Conservation (phyloP, 2,329 filamentous ascomycete genomes). For the Colletotrichum sp. region DNA sequence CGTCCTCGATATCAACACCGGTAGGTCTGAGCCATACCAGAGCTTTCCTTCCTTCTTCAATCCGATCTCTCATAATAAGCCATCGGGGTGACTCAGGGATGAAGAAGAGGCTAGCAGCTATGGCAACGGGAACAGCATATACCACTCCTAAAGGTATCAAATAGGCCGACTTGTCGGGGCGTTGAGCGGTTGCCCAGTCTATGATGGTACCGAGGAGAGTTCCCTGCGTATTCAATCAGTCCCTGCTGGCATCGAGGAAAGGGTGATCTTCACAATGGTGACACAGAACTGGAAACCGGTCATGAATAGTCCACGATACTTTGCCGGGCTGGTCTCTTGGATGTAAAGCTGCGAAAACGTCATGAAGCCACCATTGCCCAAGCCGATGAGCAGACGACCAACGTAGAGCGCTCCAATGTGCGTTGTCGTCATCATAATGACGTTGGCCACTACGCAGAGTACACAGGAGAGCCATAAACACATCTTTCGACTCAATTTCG, state of each 20-base stretch:
- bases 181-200: neutral
- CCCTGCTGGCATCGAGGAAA: fast-evolving
- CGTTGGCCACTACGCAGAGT: neutral
- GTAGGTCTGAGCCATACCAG: neutral
- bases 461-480: neutral
- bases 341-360: conserved; percentile 57
- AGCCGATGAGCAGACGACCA: conserved; percentile 58
- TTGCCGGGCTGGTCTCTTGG: conserved; percentile 50
- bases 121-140: neutral
- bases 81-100: neutral
- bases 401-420: conserved; percentile 59
- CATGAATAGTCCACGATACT: conserved; percentile 52
- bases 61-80: neutral
- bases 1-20: conserved; percentile 26
- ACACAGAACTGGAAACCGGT: conserved; percentile 23
- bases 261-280: fast-evolving
- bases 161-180: neutral
- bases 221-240: neutral
- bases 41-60: neutral
- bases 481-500: neutral
- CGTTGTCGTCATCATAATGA: conserved; percentile 40
- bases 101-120: neutral
- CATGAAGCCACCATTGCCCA: conserved; percentile 64
- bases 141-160: neutral
- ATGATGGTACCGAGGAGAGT: neutral